Evolutionary conservation across 2,329 filamentous ascomycete species (phyloP).

Genomic region (Fonsecaea erecta): DNA sequence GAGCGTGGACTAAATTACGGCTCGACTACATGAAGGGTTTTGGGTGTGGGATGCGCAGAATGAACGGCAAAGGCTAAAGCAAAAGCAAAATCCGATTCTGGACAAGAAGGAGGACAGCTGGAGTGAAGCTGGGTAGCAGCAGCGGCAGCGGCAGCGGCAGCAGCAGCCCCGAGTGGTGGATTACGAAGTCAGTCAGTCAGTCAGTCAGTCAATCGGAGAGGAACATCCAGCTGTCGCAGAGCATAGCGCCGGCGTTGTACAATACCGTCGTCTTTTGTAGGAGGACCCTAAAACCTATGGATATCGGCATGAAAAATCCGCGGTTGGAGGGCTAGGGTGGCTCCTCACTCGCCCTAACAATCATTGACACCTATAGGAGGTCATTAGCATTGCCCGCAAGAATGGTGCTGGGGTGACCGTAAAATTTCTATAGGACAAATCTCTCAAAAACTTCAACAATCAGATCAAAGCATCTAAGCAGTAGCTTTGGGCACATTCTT

Average conservation of each 20-base stretch:
- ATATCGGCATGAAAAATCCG: background rate
- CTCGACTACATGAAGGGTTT: background rate
- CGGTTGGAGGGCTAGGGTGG: background rate
- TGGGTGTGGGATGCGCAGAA: background rate
- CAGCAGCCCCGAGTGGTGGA: background rate
- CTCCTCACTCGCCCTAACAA: no score
- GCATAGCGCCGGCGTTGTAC: conserved; percentile 27
- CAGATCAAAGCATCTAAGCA: no score
- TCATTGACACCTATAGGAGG: background rate
- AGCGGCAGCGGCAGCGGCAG: no score
- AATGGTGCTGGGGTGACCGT: no score
- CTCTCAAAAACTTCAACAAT: no score
- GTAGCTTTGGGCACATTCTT: background rate
- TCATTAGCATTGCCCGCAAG: no score
- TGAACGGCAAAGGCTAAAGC: background rate
- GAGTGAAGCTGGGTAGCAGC: background rate
- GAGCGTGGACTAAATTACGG: conserved; percentile 45
- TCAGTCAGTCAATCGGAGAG: no score
- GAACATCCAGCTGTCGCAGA: background rate
- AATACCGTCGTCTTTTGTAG: background rate
- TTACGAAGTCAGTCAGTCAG: no score
- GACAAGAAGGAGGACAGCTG: background rate
- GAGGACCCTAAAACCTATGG: background rate
- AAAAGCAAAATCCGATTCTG: background rate
- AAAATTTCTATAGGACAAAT: no score